phyloP scores from a whole-genome alignment of 1,139 yeast species.

The Kurtzmaniella natalensis region DNA sequence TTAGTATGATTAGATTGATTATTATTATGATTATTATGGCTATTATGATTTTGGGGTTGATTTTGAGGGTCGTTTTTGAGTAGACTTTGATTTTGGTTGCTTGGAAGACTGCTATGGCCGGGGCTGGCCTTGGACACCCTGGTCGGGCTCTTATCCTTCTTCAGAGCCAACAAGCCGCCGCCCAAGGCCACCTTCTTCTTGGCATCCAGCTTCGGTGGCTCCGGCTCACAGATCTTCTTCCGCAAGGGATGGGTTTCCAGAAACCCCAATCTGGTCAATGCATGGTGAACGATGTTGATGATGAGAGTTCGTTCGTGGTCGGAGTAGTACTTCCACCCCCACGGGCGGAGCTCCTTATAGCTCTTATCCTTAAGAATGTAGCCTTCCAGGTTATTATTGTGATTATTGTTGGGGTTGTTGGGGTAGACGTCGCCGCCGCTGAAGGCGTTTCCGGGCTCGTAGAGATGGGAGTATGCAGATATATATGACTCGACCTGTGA shows the following conservation, averaged over 20 bases:
- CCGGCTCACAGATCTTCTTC: slow-evolving; percentile 27
- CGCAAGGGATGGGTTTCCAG: slow-evolving; percentile 45
- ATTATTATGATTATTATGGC: slow-evolving; percentile 6
- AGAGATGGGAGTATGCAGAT: slow-evolving; percentile 24
- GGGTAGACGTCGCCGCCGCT: slow-evolving; percentile 33
- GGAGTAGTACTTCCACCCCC: slow-evolving; percentile 34
- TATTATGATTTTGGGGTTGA: neutral
- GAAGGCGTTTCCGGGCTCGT: slow-evolving; percentile 30
- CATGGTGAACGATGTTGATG: slow-evolving; percentile 32
- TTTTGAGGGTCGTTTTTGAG: neutral
- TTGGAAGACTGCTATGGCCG: neutral
- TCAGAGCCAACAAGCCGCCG: slow-evolving; percentile 17
- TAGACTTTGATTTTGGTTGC: too few species aligned
- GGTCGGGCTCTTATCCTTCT: slow-evolving; percentile 14
- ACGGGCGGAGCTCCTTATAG: slow-evolving; percentile 39
- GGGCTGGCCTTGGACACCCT: slow-evolving; percentile 15
- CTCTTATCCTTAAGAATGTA: slow-evolving; percentile 38
- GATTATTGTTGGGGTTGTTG: slow-evolving; percentile 11
- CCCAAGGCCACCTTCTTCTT: slow-evolving; percentile 16
- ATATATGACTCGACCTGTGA: slow-evolving; percentile 9
- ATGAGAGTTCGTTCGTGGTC: slow-evolving; percentile 30
- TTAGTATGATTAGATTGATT: slow-evolving; percentile 3
- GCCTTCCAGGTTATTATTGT: slow-evolving; percentile 7
- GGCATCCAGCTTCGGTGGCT: slow-evolving; percentile 3
- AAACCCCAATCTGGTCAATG: slow-evolving; percentile 41